Evolutionary conservation across 192 early-diverging fungal genomes (phyloP).

Genomic region (Backusella tuberculispora): DNA sequence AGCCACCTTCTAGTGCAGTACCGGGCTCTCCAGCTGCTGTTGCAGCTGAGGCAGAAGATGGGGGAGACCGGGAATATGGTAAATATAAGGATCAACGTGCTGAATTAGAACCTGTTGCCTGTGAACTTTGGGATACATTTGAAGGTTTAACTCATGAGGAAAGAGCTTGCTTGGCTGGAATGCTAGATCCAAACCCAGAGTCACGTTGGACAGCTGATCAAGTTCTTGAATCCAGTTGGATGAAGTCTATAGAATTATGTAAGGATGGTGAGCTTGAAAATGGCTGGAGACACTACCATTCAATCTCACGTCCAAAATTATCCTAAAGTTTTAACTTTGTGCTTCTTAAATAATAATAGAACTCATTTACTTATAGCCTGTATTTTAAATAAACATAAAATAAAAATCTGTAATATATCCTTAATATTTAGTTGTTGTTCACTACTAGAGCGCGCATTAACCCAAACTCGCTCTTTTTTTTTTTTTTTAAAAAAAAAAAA

Average conservation of each 20-base stretch:
- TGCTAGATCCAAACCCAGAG: conserved; percentile 47
- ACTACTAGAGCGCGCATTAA: too few species aligned
- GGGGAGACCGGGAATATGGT: conserved; percentile 26
- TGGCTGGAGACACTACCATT: conserved; percentile 34
- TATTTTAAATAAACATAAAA: background rate
- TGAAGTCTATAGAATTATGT: conserved; percentile 47
- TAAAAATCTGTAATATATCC: conserved; percentile 11
- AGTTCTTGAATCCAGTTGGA: conserved; percentile 45
- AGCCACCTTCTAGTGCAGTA: background rate
- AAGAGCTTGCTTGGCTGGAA: conserved; percentile 35
- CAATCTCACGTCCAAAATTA: background rate
- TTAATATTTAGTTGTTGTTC: background rate
- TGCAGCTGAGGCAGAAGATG: conserved; percentile 28
- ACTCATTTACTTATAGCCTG: background rate
- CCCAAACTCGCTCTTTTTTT: too few species aligned
- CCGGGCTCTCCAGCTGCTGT: conserved; percentile 33
- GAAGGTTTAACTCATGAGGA: conserved; percentile 25
- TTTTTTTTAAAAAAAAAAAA: too few species aligned
- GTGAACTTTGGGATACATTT: conserved; percentile 28
- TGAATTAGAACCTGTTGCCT: conserved; percentile 15
- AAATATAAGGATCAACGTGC: conserved; percentile 27
- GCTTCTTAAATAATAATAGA: background rate
- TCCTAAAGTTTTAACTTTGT: conserved; percentile 2
- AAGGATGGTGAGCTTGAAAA: conserved; percentile 38
- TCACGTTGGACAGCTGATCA: conserved; percentile 49